These are phyloP conservation scores for Neodidymelliopsis sp. DNA, from an alignment of 2,329 filamentous ascomycete species.

Conservation along the genomic window DNA sequence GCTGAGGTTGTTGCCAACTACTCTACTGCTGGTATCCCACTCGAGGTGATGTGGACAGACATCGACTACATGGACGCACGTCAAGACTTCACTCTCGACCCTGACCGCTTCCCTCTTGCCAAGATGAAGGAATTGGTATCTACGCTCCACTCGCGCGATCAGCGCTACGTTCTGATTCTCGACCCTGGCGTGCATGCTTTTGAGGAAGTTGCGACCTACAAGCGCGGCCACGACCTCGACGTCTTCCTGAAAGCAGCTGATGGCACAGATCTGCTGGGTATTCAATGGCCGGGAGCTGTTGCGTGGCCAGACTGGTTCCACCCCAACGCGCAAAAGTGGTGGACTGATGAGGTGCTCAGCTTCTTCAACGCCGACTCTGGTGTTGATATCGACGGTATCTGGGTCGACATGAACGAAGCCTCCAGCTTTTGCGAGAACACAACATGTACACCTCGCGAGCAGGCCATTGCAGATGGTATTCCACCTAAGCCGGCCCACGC, in stretches of 20 bases:
- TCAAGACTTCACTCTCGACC: conserved; percentile 70
- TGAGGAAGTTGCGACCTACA: conserved; percentile 62
- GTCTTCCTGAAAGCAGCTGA: conserved; percentile 64
- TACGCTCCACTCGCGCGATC: conserved; percentile 70
- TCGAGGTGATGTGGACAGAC: conserved; percentile 78
- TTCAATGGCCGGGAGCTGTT: conserved; percentile 79
- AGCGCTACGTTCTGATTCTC: conserved; percentile 80
- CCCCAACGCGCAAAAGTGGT: conserved; percentile 69
- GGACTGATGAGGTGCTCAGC: conserved; percentile 70
- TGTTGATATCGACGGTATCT: conserved; percentile 78
- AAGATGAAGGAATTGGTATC: conserved; percentile 71
- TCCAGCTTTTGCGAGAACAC: conserved; percentile 51
- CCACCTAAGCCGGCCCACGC: conserved; percentile 66
- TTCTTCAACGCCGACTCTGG: conserved; percentile 72
- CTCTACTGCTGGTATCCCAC: conserved; percentile 67
- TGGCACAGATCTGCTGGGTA: conserved; percentile 64
- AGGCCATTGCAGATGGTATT: conserved; percentile 52
- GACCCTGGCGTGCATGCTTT: conserved; percentile 66
- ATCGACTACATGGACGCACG: conserved; percentile 73
- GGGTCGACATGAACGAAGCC: conserved; percentile 57
- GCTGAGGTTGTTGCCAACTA: conserved; percentile 75
- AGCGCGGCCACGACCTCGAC: conserved; percentile 66
- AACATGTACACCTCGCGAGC: conserved; percentile 55
- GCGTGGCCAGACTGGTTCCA: conserved; percentile 82
- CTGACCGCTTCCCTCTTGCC: conserved; percentile 66